Evolutionary conservation across 805 yeast species (phyloP), one percentile per base, ranked within the genome.

Genomic region (Monosporozyma aquatica): DNA sequence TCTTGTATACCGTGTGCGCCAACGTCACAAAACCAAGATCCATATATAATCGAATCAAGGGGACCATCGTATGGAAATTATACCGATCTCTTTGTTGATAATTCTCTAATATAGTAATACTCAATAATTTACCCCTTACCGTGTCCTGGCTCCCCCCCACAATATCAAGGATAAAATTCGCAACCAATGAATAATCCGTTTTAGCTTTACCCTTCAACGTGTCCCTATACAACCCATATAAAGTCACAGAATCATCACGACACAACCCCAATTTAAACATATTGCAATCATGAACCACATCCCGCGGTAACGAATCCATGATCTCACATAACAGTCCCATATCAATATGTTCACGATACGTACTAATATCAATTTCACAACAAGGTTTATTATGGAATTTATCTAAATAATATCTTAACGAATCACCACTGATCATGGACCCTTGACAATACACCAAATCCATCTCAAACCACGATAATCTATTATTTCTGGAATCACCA

Each of bases 101-200:
- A 14, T 68, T 59, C 53, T 83, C 87, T n/a, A 89, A 62, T 4
- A 82, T 58, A 1, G 74, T 52, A 8, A 81, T 65, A 6, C 76
- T 66, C 22, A 68, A 67, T 6, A 71, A 42, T 1, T 65, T 50
- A 17, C 61, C 61, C 7, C 47, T 47, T 4, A 52, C 33, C 4
- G 54, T 34, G 7, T 53, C 38, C 13, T 40, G 56, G 13, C 64
- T 43, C 1, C 62, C 59, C 54, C 71, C 61, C 0, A 78, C 69
- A 1, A 80, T 74, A 38, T 80, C 59, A 5, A 87, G 56, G 8
- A 84, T 59, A 37, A 84, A 72, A 42, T 80, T 86, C 46, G 82
- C 78, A 6, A 82, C 84, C 2, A 76, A 57, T 47, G 80, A 82
- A 56, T 81, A 82, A 56, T 87, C 95, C 32, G 82, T 81, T 42